Evolutionary conservation across 2,329 filamentous ascomycete genomes (phyloP), one percentile per base, ranked within the genome.

Genomic region (Chaetomiaceae sp.): DNA sequence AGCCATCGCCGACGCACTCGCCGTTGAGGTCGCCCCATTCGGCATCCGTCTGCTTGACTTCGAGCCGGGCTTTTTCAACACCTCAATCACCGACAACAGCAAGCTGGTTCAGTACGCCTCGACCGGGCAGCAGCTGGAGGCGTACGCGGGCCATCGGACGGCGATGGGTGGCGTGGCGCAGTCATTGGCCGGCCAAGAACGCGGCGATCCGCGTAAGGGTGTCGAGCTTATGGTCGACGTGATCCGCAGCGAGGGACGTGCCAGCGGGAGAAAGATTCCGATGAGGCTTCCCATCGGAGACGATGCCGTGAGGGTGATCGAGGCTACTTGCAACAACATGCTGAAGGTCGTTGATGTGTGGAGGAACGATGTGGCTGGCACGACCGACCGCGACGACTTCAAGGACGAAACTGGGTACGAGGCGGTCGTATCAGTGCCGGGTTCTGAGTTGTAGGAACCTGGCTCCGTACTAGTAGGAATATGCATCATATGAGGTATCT

Each of bases 1-100:
- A 54, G 51, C 48, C 34, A 52, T 54, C 18, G 51, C 34, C 3
- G 51, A 54, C 22, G 37, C 38, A 11, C 45, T 56, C 14, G 42
- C 50, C 2, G 32, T 47, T 7, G 53, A 56, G 27, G 36, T 53
- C 6, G 17, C 35, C 24, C 47, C 49, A 6, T 38, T 54, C 26
- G 44, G 44, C 17, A 39, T 56, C 17, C 53, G 49, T 15, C 38
- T 47, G 17, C 26, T 56, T 22, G 42, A 52, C 35, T 44, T 56
- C 24, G 53, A 52, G 37, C 51, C 49, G 6, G 51, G 51, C 29
- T 36, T 7, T 8, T 54, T 56, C 32, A 42, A 52, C 6, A 49
- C 29, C 11, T 6, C 26, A 14, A 24, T 45, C 17, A 37, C 42
- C 18, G 32, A 49, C 17, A 3, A 32, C 9, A 19, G 27, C 15